A percentile compares a stretch with the other conserved stretches of the same genome.
phyloP scores from a whole-genome alignment of 331 rosid species.

The Ulmus americana region DNA sequence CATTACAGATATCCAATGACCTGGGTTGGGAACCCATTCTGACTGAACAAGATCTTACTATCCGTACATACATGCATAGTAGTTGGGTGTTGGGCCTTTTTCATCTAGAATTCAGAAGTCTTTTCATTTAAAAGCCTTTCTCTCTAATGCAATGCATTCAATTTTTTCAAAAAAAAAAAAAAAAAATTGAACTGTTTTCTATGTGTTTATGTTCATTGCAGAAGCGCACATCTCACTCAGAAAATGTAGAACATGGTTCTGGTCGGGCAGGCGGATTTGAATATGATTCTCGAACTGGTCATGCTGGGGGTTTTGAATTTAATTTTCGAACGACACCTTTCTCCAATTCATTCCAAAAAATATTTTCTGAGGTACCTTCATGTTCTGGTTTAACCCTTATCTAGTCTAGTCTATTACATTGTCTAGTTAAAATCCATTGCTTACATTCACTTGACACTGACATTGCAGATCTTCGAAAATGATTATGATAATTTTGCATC shows the following conservation, averaged over 20 bases:
- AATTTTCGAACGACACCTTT: conserved; percentile 53
- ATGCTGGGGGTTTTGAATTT: conserved; percentile 47
- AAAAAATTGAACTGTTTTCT: conserved; percentile 11
- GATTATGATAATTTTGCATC: conserved; percentile 47
- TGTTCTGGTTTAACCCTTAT: background rate
- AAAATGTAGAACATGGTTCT: conserved; percentile 38
- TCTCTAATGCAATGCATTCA: conserved; percentile 17
- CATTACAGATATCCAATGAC: background rate
- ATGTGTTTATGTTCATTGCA: conserved; percentile 28
- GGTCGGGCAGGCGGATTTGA: conserved; percentile 57
- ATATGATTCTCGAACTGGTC: conserved; percentile 16
- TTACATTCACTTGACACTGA: conserved; percentile 21
- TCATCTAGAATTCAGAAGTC: conserved; percentile 16
- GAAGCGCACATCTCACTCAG: conserved; percentile 40
- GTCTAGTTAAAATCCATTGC: background rate
- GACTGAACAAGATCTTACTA: background rate
- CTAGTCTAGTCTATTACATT: background rate
- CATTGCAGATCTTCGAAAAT: conserved; percentile 79
- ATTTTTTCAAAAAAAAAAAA: conserved; percentile 5
- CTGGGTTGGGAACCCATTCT: background rate
- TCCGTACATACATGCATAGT: background rate
- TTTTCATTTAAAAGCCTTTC: conserved; percentile 18
- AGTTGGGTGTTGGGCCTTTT: conserved; percentile 4
- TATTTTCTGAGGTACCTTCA: conserved; percentile 75
- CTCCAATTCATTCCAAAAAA: conserved; percentile 75